Percentiles rank a stretch among this genome's conserved stretches.
Evolutionary conservation across 495 filamentous ascomycete species (phyloP).

Genomic region (Trichoderma reesei): DNA sequence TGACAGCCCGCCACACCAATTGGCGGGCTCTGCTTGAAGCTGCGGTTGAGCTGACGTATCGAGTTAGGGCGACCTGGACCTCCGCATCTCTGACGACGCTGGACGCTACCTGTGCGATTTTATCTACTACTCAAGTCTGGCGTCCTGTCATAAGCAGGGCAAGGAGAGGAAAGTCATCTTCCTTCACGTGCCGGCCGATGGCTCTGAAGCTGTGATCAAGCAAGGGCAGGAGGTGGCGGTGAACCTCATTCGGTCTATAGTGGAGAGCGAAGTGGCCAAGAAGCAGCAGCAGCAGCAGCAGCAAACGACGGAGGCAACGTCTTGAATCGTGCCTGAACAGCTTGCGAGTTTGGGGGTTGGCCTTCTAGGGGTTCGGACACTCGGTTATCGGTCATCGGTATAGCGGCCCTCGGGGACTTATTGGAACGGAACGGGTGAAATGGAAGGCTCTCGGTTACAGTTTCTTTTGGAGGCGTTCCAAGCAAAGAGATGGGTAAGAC

Average conservation of each 20-base stretch:
- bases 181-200: conserved; percentile 63
- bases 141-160: conserved; percentile 40
- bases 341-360: background rate
- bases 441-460: background rate
- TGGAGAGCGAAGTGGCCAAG: conserved; percentile 28
- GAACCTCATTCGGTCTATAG: conserved; percentile 60
- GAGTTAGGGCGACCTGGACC: conserved; percentile 35
- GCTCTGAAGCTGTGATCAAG: conserved; percentile 43
- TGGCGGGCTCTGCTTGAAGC: background rate
- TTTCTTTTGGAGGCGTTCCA: background rate
- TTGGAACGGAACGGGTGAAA: background rate
- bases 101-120: conserved; percentile 82
- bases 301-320: background rate
- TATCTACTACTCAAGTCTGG: conserved; percentile 70
- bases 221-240: conserved; percentile 54
- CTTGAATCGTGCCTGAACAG: background rate
- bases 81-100: conserved; percentile 62
- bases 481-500: background rate
- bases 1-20: background rate
- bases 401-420: background rate
- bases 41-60: background rate
- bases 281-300: conserved; percentile 11
- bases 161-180: conserved; percentile 55
- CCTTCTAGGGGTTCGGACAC: background rate
- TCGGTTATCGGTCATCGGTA: background rate